Evolutionary conservation across 352 stramenopile species (phyloP), one percentile per base, ranked within the genome.

Genomic region (Phytophthora vignae): DNA sequence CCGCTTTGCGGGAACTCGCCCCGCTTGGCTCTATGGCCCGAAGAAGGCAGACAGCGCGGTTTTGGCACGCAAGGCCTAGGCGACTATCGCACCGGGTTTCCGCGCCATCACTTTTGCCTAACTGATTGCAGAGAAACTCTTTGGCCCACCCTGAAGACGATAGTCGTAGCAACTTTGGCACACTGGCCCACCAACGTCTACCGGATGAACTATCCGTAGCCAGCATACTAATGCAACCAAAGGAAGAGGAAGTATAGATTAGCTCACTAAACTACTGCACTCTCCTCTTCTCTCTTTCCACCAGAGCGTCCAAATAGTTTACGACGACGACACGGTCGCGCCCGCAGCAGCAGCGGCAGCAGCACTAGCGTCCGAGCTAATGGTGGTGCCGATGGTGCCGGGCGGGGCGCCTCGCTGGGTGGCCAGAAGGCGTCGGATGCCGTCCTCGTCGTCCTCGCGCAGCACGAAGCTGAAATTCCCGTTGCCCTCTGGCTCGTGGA

Each of bases 391-490:
- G 44, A 60, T 73, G 72, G 67, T 73, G 17, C 62, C 62, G 46
- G 56, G 38, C 49, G 53, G 59, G 21, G 57, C 2, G 57, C 53
- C 21, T 60, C 50, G 59, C 22, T 76, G 63, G 9, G 10, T 62
- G 25, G 64, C 63, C 21, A 85, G 42, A 31, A 82, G 55, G 42
- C 59, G 69, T 31, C 68, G 71, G 27, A 88, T 84, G 3, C 63
- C 74, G 21, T 83, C 67, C 15, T 75, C 77, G 33, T 85, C 78
- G 46, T 83, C 67, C 36, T 83, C 81, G n/a, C 73, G 67, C 14
- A 84, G 60, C 22, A 84, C 77, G 9, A 85, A 82, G 61, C 73
- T 70, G 59, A 76, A 60, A 40, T 57, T 66, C 8, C 25, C 58
- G 42, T 55, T 42, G 4, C 10, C 44, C n/a, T 68, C 70, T 53